Evolutionary conservation across 148 eudicot genomes (phyloP).

Genomic region (Fagopyrum homotropicum): DNA sequence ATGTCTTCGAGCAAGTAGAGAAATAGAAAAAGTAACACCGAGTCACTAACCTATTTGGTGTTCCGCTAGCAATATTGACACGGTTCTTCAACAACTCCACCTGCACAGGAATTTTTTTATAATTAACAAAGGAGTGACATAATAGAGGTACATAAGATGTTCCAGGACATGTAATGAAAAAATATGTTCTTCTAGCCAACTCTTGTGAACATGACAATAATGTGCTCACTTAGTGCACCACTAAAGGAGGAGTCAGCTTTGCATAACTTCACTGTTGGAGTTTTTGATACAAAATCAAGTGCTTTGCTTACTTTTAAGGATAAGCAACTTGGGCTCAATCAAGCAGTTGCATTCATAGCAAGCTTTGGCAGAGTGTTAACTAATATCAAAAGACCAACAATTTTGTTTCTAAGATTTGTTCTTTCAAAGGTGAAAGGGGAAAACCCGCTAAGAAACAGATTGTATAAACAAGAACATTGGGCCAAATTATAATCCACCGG

Average conservation of each 20-base stretch:
- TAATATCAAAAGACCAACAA: background rate
- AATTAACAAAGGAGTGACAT: background rate
- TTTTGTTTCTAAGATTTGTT: background rate
- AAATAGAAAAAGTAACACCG: background rate
- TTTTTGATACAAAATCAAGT: background rate
- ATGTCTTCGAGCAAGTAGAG: background rate
- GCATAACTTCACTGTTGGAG: background rate
- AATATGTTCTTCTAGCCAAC: background rate
- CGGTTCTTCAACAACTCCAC: constrained; percentile 62
- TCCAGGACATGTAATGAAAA: background rate
- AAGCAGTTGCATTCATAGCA: background rate
- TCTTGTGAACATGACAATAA: background rate
- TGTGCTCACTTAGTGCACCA: background rate
- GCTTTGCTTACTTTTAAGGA: background rate
- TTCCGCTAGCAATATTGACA: constrained; percentile 83
- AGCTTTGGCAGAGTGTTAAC: background rate
- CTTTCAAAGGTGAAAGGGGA: background rate
- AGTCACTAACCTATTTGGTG: constrained; percentile 77
- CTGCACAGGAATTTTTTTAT: constrained; percentile 23
- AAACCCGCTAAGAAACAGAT: constrained; percentile 3
- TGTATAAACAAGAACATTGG: background rate
- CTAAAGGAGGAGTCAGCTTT: background rate
- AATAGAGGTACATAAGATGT: background rate
- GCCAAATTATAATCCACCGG: background rate
- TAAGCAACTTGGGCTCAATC: background rate